Percentiles rank a stretch among this genome's conserved stretches.
These are phyloP conservation scores for Pseudozyma pruni DNA, from an alignment of 1,284 basidiomycete genomes.

Conservation along the genomic window DNA sequence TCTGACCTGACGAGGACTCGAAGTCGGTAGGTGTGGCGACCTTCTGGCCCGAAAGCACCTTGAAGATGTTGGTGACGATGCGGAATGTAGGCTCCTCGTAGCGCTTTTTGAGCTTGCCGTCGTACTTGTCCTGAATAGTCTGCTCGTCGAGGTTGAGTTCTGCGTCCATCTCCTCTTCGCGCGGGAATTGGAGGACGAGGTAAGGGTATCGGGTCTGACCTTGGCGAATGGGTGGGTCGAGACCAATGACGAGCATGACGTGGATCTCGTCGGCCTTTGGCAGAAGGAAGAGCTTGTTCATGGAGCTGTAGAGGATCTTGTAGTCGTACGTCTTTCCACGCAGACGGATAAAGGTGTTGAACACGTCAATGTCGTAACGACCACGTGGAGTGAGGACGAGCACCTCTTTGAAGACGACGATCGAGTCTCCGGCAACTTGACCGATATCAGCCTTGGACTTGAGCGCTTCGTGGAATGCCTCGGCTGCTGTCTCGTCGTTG, in stretches of 20 bases:
- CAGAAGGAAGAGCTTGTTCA: slow-evolving; percentile 89
- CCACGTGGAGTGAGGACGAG: slow-evolving; percentile 94
- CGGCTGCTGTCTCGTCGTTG: slow-evolving; percentile 81
- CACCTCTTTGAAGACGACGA: slow-evolving; percentile 95
- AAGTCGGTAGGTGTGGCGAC: slow-evolving; percentile 75
- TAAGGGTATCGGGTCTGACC: slow-evolving; percentile 98
- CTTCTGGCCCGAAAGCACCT: slow-evolving; percentile 88
- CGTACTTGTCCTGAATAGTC: slow-evolving; percentile 71
- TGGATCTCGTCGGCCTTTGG: slow-evolving; percentile 95
- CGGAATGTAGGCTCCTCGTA: slow-evolving; percentile 94
- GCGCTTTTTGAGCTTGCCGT: slow-evolving; percentile 85
- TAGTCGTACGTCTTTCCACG: slow-evolving; percentile 99
- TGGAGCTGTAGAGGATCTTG: slow-evolving; percentile 91
- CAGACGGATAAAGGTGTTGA: slow-evolving; percentile 88
- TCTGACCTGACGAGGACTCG: slow-evolving; percentile 70
- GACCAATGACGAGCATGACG: slow-evolving; percentile 79
- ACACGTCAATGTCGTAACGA: slow-evolving; percentile 98
- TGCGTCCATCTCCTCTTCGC: slow-evolving; percentile 96
- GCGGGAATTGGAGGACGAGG: slow-evolving; percentile 94
- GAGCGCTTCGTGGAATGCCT: slow-evolving; percentile 94
- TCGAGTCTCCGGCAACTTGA: slow-evolving; percentile 88
- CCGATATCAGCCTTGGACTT: slow-evolving; percentile 97
- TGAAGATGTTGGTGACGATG: slow-evolving; percentile 94
- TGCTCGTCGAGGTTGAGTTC: slow-evolving; percentile 89
- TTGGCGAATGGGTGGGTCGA: slow-evolving; percentile 88